Conservation (phyloP, 257 asterid genomes). For the Gentiana straminea region DNA sequence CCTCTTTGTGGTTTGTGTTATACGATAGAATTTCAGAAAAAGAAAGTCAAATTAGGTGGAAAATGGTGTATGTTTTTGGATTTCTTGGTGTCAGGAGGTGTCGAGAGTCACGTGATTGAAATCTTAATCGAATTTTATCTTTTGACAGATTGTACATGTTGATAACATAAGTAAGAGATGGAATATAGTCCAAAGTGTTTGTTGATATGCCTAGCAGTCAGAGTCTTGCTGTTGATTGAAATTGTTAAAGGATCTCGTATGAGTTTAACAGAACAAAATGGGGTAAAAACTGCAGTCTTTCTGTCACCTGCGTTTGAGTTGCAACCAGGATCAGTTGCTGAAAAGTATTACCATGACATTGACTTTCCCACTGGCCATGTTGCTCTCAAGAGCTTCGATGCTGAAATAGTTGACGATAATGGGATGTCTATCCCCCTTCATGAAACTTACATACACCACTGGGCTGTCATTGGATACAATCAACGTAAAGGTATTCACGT, state of each 20-base stretch:
- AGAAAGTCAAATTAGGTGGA: no score
- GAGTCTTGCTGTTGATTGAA: slow-evolving; percentile 12
- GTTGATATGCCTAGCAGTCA: slow-evolving; percentile 14
- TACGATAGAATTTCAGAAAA: no score
- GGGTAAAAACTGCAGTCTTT: slow-evolving; percentile 40
- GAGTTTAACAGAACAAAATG: neutral
- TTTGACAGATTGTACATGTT: neutral
- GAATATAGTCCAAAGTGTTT: slow-evolving; percentile 4
- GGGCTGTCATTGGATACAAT: slow-evolving; percentile 44
- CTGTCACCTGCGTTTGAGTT: slow-evolving; percentile 52
- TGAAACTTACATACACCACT: slow-evolving; percentile 75
- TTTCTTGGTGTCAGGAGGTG: no score
- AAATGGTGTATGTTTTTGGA: no score
- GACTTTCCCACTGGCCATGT: slow-evolving; percentile 71
- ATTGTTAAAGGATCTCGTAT: slow-evolving; percentile 18
- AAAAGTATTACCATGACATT: slow-evolving; percentile 35
- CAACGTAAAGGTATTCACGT: slow-evolving; percentile 20
- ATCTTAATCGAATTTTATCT: neutral
- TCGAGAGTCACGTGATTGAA: no score
- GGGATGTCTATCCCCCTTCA: slow-evolving; percentile 57
- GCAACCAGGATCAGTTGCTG: slow-evolving; percentile 48
- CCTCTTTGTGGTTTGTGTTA: no score
- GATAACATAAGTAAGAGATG: slow-evolving; percentile 14
- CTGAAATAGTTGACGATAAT: slow-evolving; percentile 55
- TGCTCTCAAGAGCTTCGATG: slow-evolving; percentile 49